Evolutionary conservation across 2,329 filamentous ascomycete species (phyloP).

Genomic region (Colletotrichum sp.): DNA sequence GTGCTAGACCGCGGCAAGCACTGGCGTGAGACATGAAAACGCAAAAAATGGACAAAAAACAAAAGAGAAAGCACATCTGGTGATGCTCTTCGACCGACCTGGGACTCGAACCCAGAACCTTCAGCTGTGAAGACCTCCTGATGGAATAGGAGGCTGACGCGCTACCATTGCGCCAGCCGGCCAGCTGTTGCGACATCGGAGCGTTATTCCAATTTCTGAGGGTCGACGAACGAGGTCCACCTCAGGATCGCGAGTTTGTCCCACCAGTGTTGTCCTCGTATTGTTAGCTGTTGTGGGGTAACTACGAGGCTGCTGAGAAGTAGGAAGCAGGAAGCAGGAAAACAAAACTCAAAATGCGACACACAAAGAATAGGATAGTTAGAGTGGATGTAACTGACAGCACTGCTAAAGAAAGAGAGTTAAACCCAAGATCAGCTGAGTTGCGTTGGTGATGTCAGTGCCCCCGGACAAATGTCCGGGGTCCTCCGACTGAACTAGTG

Average conservation of each 20-base stretch:
- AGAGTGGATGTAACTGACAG: neutral
- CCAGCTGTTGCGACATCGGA: neutral
- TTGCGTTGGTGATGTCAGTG: neutral
- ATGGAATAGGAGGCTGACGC: slow-evolving; percentile 15
- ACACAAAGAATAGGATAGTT: neutral
- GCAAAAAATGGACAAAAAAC: neutral
- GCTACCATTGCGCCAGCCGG: slow-evolving; percentile 22
- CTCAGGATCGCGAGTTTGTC: neutral
- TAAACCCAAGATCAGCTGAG: neutral
- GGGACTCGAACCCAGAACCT: slow-evolving; percentile 23
- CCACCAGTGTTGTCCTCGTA: neutral
- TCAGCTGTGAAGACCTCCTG: neutral
- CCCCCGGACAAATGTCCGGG: neutral
- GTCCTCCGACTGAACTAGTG: neutral
- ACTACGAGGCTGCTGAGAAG: neutral
- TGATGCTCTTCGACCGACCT: neutral
- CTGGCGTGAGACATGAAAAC: neutral
- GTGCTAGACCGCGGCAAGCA: neutral
- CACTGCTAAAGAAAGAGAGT: neutral
- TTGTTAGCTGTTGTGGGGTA: neutral
- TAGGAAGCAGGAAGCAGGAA: neutral
- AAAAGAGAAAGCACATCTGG: neutral
- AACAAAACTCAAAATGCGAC: neutral
- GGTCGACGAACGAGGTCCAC: neutral
- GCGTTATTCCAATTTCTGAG: neutral